Conservation (phyloP, 768 basidiomycete genomes). For the Termitomyces sp. region DNA sequence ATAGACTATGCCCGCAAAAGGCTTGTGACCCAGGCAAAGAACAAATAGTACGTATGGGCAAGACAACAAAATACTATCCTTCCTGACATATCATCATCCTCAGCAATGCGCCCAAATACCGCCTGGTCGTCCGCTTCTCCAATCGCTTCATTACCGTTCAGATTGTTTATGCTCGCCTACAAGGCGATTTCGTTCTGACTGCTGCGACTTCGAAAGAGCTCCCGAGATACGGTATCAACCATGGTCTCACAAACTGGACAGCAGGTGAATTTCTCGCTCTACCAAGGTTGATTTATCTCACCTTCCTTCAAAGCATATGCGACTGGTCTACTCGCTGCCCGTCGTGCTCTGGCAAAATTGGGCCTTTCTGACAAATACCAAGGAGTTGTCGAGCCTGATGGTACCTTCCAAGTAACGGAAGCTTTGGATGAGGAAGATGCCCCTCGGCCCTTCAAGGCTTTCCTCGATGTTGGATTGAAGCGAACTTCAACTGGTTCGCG, state of each 20-base stretch:
- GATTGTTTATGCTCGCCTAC: constrained; percentile 94
- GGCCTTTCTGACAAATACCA: constrained; percentile 98
- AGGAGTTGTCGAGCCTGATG: constrained; percentile 89
- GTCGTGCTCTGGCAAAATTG: constrained; percentile 91
- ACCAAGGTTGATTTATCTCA: not conserved
- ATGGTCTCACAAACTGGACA: constrained; percentile 98
- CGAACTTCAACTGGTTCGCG: constrained; percentile 97
- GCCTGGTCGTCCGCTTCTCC: constrained; percentile 97
- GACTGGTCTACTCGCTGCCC: constrained; percentile 91
- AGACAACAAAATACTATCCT: not conserved
- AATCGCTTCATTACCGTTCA: constrained; percentile 95
- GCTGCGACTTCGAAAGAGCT: constrained; percentile 89
- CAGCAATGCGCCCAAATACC: constrained; percentile 96
- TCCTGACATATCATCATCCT: not conserved
- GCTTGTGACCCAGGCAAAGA: constrained; percentile 96
- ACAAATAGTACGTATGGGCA: constrained; percentile 76
- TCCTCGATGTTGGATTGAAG: constrained; percentile 97
- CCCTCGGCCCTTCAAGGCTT: constrained; percentile 97
- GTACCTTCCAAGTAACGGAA: constrained; percentile 80
- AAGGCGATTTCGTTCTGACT: constrained; percentile 92
- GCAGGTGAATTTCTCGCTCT: constrained; percentile 52
- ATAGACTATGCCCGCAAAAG: constrained; percentile 97
- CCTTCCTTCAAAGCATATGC: constrained; percentile 68
- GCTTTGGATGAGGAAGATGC: constrained; percentile 86
- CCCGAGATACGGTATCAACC: constrained; percentile 93